Evolutionary conservation across 371 early-diverging fungal genomes (phyloP), one percentile per base, ranked within the genome.

Genomic region (Cokeromyces recurvatus): DNA sequence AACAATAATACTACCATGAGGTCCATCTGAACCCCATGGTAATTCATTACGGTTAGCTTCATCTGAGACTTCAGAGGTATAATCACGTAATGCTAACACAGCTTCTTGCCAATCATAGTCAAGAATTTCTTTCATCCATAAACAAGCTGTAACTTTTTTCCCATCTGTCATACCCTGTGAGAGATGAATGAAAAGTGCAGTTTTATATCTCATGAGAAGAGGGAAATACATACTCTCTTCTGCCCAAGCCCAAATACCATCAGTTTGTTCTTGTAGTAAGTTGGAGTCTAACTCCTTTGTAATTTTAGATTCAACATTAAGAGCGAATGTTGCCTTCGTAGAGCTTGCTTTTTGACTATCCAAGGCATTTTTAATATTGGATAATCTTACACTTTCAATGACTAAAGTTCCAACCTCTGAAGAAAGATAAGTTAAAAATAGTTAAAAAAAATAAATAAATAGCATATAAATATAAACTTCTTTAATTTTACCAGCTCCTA

Each of bases 341-440:
- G 48, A 55, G 0, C 35, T 43, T 8, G 49, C 8, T 6, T 43
- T 31, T 0, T 44, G 37, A 14, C 32, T 24, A 14, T 51, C 47
- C 39, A 66, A 55, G 1, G 59, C 48, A 0, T 17, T 21, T 15
- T 53, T 38, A 9, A 67, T 25, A 19, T 47, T 36, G 0, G 6
- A 44, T 19, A 67, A 50, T 4, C 31, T 20, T 2, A 63, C 47
- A 17, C 43, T 47, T 19, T 63, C 55, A 19, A 67, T 47, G 7
- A 67, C 43, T 19, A 67, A 46, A 9, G 67, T 67, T 5, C 60
- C 63, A 1, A 67, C 60, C 27, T 64, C 64, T 50, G 43, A 38
- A 23, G 31, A 38, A 22, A 15, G 7, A 3, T 32, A 4, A 5
- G 27, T 12, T 12, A 27, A n/a, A 43, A 35, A 5, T 23, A 45